Conservation (phyloP, 805 yeast species). For the Nakazawaea wyomingensis region DNA sequence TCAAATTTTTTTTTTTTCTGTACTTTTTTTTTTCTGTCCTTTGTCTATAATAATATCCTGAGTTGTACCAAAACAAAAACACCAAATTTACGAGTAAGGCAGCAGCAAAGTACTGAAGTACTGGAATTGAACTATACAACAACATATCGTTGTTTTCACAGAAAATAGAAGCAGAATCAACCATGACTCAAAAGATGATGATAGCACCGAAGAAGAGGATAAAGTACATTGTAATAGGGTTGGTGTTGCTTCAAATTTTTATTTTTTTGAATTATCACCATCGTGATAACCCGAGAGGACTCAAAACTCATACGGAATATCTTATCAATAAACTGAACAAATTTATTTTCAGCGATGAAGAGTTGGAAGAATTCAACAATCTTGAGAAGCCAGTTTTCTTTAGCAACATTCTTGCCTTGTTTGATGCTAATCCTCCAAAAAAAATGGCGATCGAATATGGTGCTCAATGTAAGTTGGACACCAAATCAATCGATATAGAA, state of each 20-base stretch:
- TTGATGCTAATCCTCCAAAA: constrained; percentile 9
- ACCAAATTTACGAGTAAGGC: too few relatives aligned
- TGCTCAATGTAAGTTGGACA: constrained; percentile 10
- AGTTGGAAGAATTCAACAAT: constrained; percentile 10
- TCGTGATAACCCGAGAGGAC: too few relatives aligned
- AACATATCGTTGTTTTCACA: too few relatives aligned
- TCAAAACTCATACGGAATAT: constrained; percentile 10
- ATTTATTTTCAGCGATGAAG: constrained; percentile 3
- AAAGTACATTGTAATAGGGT: neutral
- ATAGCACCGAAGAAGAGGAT: constrained; percentile 6
- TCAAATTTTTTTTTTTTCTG: too few relatives aligned
- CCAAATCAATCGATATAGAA: constrained; percentile 11
- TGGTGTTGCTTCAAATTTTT: constrained; percentile 5
- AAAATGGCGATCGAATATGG: neutral
- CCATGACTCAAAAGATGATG: too few relatives aligned
- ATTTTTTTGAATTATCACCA: constrained; percentile 1
- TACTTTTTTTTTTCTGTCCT: too few relatives aligned
- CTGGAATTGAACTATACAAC: too few relatives aligned
- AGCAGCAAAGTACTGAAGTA: too few relatives aligned
- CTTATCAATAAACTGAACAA: constrained; percentile 8
- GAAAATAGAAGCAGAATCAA: too few relatives aligned
- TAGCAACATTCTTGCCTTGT: constrained; percentile 8
- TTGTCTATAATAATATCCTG: too few relatives aligned
- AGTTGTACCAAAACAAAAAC: too few relatives aligned
- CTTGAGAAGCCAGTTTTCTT: constrained; percentile 12